Base-by-base conservation (phyloP, 768 basidiomycete species). In the Bullera alba region DNA sequence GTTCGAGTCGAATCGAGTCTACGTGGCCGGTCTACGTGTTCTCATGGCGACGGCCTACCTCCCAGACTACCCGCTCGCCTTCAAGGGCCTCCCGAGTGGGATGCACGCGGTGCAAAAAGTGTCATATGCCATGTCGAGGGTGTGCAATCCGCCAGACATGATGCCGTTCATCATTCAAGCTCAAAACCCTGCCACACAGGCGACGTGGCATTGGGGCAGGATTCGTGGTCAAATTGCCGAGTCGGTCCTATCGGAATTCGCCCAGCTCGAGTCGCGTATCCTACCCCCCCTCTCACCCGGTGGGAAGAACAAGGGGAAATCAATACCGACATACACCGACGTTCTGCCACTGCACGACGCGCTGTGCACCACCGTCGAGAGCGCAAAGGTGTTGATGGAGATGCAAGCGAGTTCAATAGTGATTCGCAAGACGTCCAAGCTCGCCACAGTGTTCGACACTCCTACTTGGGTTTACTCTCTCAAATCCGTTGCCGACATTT, bases 371-470 rank as follows among this genome's bases (percentile, higher is more conserved):
- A 58, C 56, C 8, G 56, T 64, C 16, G 65, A 67, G 28, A 41
- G 51, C 5, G 50, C 62, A 0, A 64, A 67, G 34, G 54, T 56
- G 0, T 44, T 67, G 0, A 62, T 67, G 50, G 65, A 67, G 32
- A 58, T 59, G 50, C 54, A 64, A 51, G 63, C 62, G 14, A 56
- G 57, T 2, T 58, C 45, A 0, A 51, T 58, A 3, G 25, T 54
- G 2, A 46, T 63, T 12, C 45, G 42, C 4, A 39, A 51, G 26
- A 34, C 43, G 17, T 37, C 41, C 7, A 27, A 42, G n/a, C 8
- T 8, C 12, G 27, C 17, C 15, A 16, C 51, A 17, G 50, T 47
- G 4, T 54, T 48, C 29, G 32, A 49, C 22, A 23, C 17, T 4
- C 53, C 52, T 22, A 30, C 48, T 0, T 63, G 62, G 62, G n/a